Evolutionary conservation across 306 rosid genomes (phyloP).

Genomic region (Cyclanthera cordifolia): DNA sequence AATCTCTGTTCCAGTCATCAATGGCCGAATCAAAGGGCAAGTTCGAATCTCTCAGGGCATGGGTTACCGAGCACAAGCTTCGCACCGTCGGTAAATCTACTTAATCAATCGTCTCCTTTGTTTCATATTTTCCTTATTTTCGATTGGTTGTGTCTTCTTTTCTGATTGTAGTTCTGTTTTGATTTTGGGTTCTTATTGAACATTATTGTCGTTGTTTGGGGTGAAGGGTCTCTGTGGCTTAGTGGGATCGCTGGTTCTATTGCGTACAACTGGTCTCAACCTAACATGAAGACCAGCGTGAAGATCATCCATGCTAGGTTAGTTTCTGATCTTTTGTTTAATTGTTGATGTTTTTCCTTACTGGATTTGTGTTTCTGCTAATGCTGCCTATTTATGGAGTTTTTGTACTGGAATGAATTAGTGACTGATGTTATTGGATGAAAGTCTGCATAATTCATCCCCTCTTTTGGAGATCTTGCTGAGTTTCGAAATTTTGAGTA

Average conservation of each 20-base stretch:
- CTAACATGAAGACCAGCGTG: constrained; percentile 85
- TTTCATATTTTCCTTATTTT: not conserved
- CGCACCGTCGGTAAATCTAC: constrained; percentile 64
- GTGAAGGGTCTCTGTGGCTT: constrained; percentile 71
- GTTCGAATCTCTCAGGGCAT: constrained; percentile 49
- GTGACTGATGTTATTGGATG: not conserved
- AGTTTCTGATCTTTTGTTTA: not conserved
- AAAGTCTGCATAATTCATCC: not conserved
- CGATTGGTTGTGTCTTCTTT: not conserved
- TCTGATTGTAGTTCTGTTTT: not conserved
- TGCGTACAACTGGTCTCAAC: constrained; percentile 94
- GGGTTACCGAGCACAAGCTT: constrained; percentile 82
- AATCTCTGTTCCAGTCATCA: not conserved
- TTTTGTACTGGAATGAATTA: not conserved
- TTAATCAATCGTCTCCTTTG: not conserved
- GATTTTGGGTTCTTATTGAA: not conserved
- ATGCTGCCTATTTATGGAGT: not conserved
- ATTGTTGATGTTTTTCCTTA: not conserved
- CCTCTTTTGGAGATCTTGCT: not conserved
- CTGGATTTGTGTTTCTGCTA: not conserved
- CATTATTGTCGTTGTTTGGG: not conserved
- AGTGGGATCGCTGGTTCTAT: constrained; percentile 77
- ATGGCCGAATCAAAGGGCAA: constrained; percentile 70
- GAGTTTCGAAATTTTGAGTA: not conserved
- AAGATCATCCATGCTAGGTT: constrained; percentile 92